Base-by-base conservation (phyloP, 1,284 basidiomycete species). In the Ganoderma leucocontextum region DNA sequence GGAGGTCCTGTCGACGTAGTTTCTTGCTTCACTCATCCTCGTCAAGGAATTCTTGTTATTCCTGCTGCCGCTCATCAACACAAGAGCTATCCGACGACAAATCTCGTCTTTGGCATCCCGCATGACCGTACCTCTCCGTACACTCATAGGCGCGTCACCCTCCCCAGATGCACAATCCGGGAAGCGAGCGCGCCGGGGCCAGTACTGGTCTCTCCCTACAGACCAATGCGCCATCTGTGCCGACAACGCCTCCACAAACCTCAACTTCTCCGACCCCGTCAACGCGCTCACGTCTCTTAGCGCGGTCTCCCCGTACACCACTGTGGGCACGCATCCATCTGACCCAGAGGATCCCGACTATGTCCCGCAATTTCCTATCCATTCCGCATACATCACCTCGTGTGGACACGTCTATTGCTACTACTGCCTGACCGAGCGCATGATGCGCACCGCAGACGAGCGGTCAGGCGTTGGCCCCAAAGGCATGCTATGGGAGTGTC, bases 1-100 rank as follows among this genome's bases (percentile, higher is more conserved):
- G 92, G 8, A 55, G 10, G 8, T 2, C 39, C 33, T 58, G 35
- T 57, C 81, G 7, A 4, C 36, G 1, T 33, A 4, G 49, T 36
- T 19, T 4, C 2, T 10, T 29, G 9, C 1, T 22, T 22, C 1
- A 36, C 60, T 35, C 4, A 41, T 25, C 3, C 4, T 7, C 29
- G 35, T 62, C n/a, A 75, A 98, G 96, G 97, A 99, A 86, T 99
- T 99, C 80, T 84, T 99, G 35, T 84, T 99, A 55, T 99, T 99
- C 82, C 81, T 97, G 7, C 84, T 99, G 2, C 98, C 98, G 0
- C 86, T 98, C 42, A 83, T 99, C 72, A 91, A 90, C 73, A 84
- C 86, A 52, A 91, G 86, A 72, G 84, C 85, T 53, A 81, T 91
- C 33, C 86, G 93, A 41, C 86, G 91, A 59, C 85, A 88, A 39